A percentile compares a stretch with the other conserved stretches of the same genome.
phyloP scores from a whole-genome alignment of 2,329 filamentous ascomycete genomes.

The Colletotrichum karsti region DNA sequence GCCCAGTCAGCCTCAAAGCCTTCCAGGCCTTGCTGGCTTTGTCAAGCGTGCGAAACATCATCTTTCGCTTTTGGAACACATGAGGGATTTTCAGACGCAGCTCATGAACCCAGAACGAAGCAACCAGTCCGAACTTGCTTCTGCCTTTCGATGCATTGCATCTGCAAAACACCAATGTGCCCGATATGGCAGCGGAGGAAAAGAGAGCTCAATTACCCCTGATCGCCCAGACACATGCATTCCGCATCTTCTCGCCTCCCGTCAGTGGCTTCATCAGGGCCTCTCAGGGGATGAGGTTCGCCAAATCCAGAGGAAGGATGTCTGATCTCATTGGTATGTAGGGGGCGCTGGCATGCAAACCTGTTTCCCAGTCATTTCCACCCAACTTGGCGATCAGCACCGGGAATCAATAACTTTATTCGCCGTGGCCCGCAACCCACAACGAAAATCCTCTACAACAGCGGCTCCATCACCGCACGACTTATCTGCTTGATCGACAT shows the following conservation, averaged over 20 bases:
- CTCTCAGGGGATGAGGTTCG: not conserved
- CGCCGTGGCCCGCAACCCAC: not conserved
- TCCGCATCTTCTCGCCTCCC: not conserved
- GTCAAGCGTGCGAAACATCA: not conserved
- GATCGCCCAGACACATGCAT: constrained; percentile 1
- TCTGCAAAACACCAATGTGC: not conserved
- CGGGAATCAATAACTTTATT: not conserved
- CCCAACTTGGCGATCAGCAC: not conserved
- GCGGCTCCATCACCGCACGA: not conserved
- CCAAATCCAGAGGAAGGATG: not conserved
- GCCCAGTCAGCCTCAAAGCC: not conserved
- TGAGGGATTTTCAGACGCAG: not conserved
- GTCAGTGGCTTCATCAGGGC: not conserved
- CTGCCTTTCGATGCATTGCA: too few relatives aligned
- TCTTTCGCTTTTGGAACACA: not conserved
- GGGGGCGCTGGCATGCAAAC: not conserved
- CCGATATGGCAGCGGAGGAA: not conserved
- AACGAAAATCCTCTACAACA: not conserved
- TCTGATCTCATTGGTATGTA: not conserved
- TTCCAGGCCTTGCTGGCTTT: not conserved
- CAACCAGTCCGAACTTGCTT: not conserved
- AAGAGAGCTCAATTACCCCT: not conserved
- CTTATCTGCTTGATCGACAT: not conserved
- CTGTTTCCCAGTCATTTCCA: not conserved
- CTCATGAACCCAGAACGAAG: not conserved